These are phyloP conservation scores for Xanthoparmelia taractica DNA, from an alignment of 495 filamentous ascomycete species.

Conservation along the genomic window DNA sequence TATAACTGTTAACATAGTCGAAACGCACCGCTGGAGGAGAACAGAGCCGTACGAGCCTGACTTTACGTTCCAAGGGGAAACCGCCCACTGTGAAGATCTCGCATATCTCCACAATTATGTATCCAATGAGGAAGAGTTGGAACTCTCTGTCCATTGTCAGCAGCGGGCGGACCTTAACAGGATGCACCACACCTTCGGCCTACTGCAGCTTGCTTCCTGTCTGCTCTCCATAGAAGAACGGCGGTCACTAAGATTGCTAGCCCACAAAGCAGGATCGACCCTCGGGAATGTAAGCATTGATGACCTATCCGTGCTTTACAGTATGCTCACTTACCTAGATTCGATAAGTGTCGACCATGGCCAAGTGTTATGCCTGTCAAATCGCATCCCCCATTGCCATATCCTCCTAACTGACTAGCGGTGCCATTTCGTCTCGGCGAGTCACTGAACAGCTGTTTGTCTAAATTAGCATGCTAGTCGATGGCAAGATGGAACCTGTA, in stretches of 20 bases:
- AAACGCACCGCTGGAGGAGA: constrained; percentile 1
- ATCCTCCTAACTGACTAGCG: constrained; percentile 31
- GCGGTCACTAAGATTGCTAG: constrained; percentile 62
- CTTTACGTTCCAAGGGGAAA: constrained; percentile 62
- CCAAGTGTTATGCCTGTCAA: constrained; percentile 66
- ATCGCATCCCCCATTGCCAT: constrained; percentile 59
- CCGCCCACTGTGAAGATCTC: constrained; percentile 94
- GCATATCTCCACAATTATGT: constrained; percentile 82
- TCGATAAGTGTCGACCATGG: constrained; percentile 57
- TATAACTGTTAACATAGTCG: constrained; percentile 31
- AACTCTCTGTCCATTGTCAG: constrained; percentile 62
- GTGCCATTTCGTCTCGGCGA: constrained; percentile 19
- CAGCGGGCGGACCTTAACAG: background rate
- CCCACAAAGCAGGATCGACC: constrained; percentile 81
- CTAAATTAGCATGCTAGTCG: constrained; percentile 17
- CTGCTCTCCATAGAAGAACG: constrained; percentile 69
- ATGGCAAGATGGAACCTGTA: background rate
- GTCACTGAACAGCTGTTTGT: constrained; percentile 18
- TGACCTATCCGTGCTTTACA: background rate
- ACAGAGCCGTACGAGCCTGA: constrained; percentile 52
- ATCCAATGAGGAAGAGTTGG: constrained; percentile 84
- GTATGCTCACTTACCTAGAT: constrained; percentile 61
- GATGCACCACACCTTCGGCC: constrained; percentile 64
- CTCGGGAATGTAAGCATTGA: constrained; percentile 38
- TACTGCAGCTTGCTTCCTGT: constrained; percentile 88